Base-by-base conservation (phyloP, 1,139 yeast genomes). In the Hansenula lynferdii region DNA sequence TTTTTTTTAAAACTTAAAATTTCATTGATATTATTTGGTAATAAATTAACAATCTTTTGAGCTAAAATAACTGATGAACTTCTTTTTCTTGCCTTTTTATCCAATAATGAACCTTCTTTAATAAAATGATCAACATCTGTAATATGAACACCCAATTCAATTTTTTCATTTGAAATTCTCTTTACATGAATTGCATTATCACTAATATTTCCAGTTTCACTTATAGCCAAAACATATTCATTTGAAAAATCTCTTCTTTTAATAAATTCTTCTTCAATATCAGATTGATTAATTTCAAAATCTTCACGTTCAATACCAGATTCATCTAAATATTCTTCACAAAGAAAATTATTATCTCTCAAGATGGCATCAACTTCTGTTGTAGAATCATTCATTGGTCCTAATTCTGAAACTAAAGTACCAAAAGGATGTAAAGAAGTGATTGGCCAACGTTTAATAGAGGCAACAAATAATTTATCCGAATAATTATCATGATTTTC, bases 401-500 rank as follows among this genome's bases (percentile, higher is more conserved):
- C 98, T 48, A 92, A 69, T 53, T 85, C 87, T 39, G 90, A 86
- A 25, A 90, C 84, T 45, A 92, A 69, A 24, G 96, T 90, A 53
- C 98, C 98, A 56, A 92, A 92, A 4, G 98, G 98, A 67, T 92
- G 98, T 60, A 92, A 74, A 0, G 97, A 90, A 16, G 98, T 92
- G 62, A 92, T 92, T 59, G 98, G 98, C 98, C 98, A 92, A 63
- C 98, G 82, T 61, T 92, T 92, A 54, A 92, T 92, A 4, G 96
- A 85, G 0, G 97, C 97, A 45, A 92, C 94, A 57, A 92, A 92
- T 39, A 89, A 67, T 53, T 83, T 85, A 57, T 86, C 80, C 0
- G 86, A 72, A 53, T 92, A 92, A 39, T 70, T 73, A 42, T 85
- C 95, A 49, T 89, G 95, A 53, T 89, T 87, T 48, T 89, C 96